A percentile compares a stretch with the other conserved stretches of the same genome.
Conservation (phyloP, 2,329 filamentous ascomycete genomes). For the Xylariaceae sp. region DNA sequence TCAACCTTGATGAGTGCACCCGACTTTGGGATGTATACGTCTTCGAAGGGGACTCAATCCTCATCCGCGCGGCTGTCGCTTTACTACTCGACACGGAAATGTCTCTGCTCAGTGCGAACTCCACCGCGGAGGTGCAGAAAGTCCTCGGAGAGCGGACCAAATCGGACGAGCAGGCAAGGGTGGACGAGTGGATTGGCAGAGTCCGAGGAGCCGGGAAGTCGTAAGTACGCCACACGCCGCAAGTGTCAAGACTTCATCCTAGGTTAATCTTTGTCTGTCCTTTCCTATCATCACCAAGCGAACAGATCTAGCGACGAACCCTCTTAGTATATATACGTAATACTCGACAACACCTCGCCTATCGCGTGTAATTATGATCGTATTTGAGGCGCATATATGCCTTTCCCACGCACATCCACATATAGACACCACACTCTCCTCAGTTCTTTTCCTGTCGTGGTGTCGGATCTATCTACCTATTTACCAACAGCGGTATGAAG, state of each 20-base stretch:
- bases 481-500: not conserved
- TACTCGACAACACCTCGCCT: not conserved
- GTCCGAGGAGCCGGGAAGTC: conserved; percentile 29
- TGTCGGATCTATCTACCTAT: not conserved
- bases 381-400: not conserved
- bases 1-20: conserved; percentile 70
- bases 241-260: too few relatives aligned
- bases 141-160: conserved; percentile 39
- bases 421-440: not conserved
- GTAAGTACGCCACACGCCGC: conserved; percentile 4
- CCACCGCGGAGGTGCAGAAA: conserved; percentile 46
- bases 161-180: conserved; percentile 24
- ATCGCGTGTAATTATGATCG: not conserved
- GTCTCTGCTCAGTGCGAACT: conserved; percentile 51
- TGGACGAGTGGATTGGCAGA: conserved; percentile 34
- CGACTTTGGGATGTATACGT: conserved; percentile 81
- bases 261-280: not conserved
- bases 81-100: conserved; percentile 60
- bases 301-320: not conserved
- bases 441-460: not conserved
- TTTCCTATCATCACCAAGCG: not conserved
- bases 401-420: not conserved
- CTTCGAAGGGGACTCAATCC: conserved; percentile 75
- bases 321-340: not conserved
- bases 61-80: conserved; percentile 73